These are phyloP conservation scores for Dillenia turbinata DNA, from an alignment of 164 flowering plant genomes.

Conservation along the genomic window DNA sequence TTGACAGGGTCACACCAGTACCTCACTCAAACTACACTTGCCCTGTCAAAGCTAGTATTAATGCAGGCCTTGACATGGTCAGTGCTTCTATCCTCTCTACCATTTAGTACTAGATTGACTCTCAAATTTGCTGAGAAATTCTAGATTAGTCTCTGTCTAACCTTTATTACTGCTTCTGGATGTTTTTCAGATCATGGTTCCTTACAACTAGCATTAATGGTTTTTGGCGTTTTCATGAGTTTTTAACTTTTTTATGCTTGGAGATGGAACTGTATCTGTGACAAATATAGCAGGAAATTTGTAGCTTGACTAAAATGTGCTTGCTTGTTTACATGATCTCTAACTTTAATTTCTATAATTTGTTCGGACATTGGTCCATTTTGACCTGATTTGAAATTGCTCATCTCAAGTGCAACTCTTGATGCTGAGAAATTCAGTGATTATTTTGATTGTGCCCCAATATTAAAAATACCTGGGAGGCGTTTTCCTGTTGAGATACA, in stretches of 20 bases:
- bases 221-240: no score
- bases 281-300: no score
- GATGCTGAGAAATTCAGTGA: constrained; percentile 98
- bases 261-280: no score
- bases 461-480: constrained; percentile 93
- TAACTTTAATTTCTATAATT: neutral
- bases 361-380: constrained; percentile 82
- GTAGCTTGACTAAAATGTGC: no score
- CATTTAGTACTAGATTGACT: no score
- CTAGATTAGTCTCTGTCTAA: no score
- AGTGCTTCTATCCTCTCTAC: neutral
- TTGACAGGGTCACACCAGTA: constrained; percentile 19
- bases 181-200: constrained; percentile 22
- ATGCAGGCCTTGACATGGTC: constrained; percentile 28
- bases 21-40: constrained; percentile 17
- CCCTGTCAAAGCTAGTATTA: constrained; percentile 12
- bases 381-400: constrained; percentile 84
- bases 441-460: constrained; percentile 92
- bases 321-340: neutral
- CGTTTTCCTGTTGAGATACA: constrained; percentile 89
- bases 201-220: constrained; percentile 16
- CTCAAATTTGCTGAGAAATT: no score
- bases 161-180: neutral
- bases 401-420: constrained; percentile 96
- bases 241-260: no score